phyloP scores from a whole-genome alignment of 345 rosid species.

The Hibiscus tridactylites region DNA sequence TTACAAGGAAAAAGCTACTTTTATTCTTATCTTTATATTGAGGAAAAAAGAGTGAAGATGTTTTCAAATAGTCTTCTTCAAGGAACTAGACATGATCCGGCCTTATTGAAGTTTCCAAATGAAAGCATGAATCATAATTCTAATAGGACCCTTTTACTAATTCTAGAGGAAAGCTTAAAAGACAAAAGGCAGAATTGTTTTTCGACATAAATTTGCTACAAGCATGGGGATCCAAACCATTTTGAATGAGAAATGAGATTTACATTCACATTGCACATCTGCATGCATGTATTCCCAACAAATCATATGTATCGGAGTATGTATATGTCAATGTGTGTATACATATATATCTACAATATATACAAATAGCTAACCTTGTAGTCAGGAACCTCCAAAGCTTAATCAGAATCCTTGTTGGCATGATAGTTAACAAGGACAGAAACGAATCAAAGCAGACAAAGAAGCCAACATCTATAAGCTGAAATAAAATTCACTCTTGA shows the following conservation, averaged over 20 bases:
- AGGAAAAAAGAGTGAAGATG: not conserved
- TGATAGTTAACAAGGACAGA: conserved; percentile 88
- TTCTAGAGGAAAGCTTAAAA: not conserved
- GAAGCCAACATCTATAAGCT: conserved; percentile 97
- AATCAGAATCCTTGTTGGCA: conserved; percentile 81
- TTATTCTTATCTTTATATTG: not conserved
- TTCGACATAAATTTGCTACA: not conserved
- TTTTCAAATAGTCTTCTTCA: not conserved
- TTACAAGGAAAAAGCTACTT: not conserved
- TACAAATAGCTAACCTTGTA: conserved; percentile 46
- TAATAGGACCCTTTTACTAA: not conserved
- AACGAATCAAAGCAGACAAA: conserved; percentile 95
- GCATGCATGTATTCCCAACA: not conserved
- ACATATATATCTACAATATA: not conserved
- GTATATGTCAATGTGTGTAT: not conserved
- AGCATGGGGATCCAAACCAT: not conserved
- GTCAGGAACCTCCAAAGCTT: conserved; percentile 43
- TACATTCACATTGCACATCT: not conserved
- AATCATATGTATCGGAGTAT: not conserved
- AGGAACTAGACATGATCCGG: not conserved
- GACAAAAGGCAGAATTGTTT: not conserved
- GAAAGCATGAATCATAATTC: not conserved
- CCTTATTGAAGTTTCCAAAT: not conserved
- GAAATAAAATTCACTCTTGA: conserved; percentile 28
- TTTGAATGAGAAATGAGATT: not conserved